phyloP scores from a whole-genome alignment of 1,284 basidiomycete genomes.

The Naganishia sp. region DNA sequence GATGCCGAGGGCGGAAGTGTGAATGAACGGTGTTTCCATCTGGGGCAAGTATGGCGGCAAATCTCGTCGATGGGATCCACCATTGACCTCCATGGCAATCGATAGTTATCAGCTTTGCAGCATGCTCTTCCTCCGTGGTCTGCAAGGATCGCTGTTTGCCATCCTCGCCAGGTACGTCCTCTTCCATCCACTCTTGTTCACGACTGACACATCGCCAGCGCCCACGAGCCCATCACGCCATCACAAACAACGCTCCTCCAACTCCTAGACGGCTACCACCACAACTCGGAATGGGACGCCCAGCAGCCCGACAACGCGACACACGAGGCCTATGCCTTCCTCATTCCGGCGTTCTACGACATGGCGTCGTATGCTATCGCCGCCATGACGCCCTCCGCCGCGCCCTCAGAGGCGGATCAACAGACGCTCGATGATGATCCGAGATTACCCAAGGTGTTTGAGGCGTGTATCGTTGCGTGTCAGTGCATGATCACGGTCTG shows the following conservation, averaged over 20 bases:
- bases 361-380: conserved; percentile 39
- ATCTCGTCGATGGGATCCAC: neutral
- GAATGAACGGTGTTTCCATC: conserved; percentile 27
- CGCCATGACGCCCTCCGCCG: conserved; percentile 34
- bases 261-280: conserved; percentile 75
- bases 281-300: conserved; percentile 42
- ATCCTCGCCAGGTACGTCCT: conserved; percentile 52
- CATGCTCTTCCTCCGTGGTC: conserved; percentile 50
- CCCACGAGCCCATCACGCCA: conserved; percentile 72
- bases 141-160: conserved; percentile 51
- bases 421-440: conserved; percentile 43
- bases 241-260: conserved; percentile 82
- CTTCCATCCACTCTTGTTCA: conserved; percentile 1
- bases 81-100: too few species aligned
- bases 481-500: conserved; percentile 72
- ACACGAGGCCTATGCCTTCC: conserved; percentile 33
- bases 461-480: conserved; percentile 72
- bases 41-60: neutral
- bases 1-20: conserved; percentile 27
- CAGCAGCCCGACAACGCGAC: conserved; percentile 24
- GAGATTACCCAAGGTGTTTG: conserved; percentile 63
- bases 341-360: conserved; percentile 34
- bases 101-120: conserved; percentile 56
- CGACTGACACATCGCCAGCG: conserved; percentile 52
- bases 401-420: neutral